Conservation (phyloP, 2,329 filamentous ascomycete species). For the Phaeoacremonium minimum region DNA sequence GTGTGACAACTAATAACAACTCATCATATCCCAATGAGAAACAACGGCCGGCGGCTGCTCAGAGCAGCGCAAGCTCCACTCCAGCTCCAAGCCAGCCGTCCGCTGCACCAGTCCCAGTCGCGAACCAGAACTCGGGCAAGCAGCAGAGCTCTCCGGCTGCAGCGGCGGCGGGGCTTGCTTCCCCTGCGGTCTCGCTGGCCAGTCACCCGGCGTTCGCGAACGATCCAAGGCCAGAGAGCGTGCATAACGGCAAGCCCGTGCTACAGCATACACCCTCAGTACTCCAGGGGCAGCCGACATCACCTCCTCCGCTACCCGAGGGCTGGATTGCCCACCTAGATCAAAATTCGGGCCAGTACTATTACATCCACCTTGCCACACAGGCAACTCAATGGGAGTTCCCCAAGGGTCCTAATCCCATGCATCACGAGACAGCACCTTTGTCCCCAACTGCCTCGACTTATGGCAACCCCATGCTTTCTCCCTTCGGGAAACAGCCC, state of each 20-base stretch:
- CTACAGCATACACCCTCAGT: conserved; percentile 41
- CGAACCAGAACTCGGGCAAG: conserved; percentile 15
- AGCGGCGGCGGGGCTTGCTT: conserved; percentile 27
- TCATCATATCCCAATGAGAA: conserved; percentile 78
- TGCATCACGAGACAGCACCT: conserved; percentile 77
- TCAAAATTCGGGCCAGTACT: conserved; percentile 94
- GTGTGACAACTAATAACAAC: conserved; percentile 52
- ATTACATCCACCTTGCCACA: conserved; percentile 94
- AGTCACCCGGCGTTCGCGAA: conserved; percentile 91
- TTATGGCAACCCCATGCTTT: conserved; percentile 69
- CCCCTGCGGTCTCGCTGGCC: conserved; percentile 50
- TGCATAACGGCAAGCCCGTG: conserved; percentile 41
- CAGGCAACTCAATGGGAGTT: conserved; percentile 99
- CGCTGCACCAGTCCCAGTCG: conserved; percentile 11
- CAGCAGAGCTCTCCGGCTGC: conserved; percentile 20
- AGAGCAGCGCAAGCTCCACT: conserved; percentile 16
- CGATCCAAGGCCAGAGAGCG: conserved; percentile 54
- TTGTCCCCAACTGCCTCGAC: conserved; percentile 77
- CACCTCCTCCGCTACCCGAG: conserved; percentile 89
- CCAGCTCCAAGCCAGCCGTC: conserved; percentile 19
- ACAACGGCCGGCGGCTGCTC: conserved; percentile 40
- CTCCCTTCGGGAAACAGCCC: conserved; percentile 64
- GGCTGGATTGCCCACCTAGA: conserved; percentile 98
- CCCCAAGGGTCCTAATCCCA: conserved; percentile 87
- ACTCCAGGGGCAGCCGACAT: conserved; percentile 56